phyloP scores from a whole-genome alignment of 2,329 filamentous ascomycete species.

The Chrysoporthe cubensis region DNA sequence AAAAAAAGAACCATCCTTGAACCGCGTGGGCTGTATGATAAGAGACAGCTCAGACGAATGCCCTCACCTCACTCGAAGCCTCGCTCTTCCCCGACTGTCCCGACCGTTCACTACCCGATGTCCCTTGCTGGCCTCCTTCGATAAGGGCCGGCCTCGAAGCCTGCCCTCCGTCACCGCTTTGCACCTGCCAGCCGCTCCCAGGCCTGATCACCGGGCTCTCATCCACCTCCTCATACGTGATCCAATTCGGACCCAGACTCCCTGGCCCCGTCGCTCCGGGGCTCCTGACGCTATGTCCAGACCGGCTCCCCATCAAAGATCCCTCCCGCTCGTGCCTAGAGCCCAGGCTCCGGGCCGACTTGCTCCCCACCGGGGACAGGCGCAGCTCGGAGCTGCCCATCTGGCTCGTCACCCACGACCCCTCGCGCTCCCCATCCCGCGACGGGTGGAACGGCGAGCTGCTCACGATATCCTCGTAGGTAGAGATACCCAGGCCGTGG shows the following conservation, averaged over 20 bases:
- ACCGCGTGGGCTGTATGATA: neutral
- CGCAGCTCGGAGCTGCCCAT: neutral
- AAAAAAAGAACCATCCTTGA: neutral
- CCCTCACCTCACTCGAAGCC: slow-evolving; percentile 10
- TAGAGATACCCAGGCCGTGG: slow-evolving; percentile 36
- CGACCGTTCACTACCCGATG: neutral
- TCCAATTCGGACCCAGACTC: slow-evolving; percentile 5
- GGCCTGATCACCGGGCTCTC: slow-evolving; percentile 1
- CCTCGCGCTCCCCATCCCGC: neutral
- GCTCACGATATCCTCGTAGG: slow-evolving; percentile 41
- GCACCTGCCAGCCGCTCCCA: neutral
- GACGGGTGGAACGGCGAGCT: slow-evolving; percentile 41
- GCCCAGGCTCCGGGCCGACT: neutral
- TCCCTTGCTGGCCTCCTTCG: neutral
- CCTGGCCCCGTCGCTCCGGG: neutral
- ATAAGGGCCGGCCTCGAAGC: neutral
- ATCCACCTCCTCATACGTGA: slow-evolving; percentile 8
- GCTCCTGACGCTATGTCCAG: slow-evolving; percentile 1
- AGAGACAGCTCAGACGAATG: neutral
- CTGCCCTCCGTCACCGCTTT: neutral
- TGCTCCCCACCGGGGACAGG: neutral
- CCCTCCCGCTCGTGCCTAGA: slow-evolving; percentile 2
- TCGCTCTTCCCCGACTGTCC: neutral
- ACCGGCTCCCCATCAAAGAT: neutral
- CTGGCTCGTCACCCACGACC: slow-evolving; percentile 34